These are phyloP conservation scores for Pestalotiopsis sp. DNA, from an alignment of 2,329 filamentous ascomycete species.

Conservation along the genomic window DNA sequence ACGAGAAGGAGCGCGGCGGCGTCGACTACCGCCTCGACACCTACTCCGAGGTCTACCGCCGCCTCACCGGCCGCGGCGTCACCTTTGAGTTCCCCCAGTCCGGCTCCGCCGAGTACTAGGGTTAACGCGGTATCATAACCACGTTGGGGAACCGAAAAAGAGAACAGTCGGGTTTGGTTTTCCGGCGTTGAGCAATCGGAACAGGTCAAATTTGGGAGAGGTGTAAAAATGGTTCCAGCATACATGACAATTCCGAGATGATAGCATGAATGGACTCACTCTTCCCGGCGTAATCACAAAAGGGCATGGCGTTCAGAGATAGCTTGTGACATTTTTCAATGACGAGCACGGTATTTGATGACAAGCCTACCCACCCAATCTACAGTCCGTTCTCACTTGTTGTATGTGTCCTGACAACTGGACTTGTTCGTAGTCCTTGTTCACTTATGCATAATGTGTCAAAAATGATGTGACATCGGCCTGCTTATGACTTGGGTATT, in stretches of 20 bases:
- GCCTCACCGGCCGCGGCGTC: constrained; percentile 93
- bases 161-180: neutral
- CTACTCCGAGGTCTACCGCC: constrained; percentile 99
- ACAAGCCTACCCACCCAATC: constrained; percentile 15
- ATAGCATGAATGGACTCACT: constrained; percentile 29
- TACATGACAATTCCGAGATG: constrained; percentile 25
- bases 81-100: constrained; percentile 98
- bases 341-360: constrained; percentile 40
- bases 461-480: too few species aligned
- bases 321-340: constrained; percentile 45
- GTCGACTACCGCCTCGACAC: constrained; percentile 99
- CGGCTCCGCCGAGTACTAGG: constrained; percentile 79
- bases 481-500: too few species aligned
- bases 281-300: constrained; percentile 28
- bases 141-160: neutral
- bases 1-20: constrained; percentile 99
- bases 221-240: constrained; percentile 22
- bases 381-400: neutral
- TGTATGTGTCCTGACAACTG: neutral
- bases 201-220: constrained; percentile 19
- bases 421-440: too few species aligned
- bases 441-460: too few species aligned
- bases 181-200: neutral
- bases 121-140: constrained; percentile 31
- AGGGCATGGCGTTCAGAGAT: constrained; percentile 52